Evolutionary conservation across 768 basidiomycete genomes (phyloP), one percentile per base, ranked within the genome.

Genomic region (Filobasidium wieringae): DNA sequence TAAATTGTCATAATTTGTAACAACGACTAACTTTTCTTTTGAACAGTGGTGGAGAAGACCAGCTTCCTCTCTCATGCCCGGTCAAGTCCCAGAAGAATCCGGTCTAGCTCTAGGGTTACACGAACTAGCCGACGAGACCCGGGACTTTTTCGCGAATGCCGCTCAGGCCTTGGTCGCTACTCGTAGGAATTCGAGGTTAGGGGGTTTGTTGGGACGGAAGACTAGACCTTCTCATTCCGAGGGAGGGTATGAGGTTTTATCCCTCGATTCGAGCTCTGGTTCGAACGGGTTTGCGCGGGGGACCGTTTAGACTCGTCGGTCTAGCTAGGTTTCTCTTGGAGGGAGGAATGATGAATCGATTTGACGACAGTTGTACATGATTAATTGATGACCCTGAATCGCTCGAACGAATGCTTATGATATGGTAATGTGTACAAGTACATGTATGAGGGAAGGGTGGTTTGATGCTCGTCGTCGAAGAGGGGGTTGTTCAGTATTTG

Each of bases 11-110:
- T 22, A 31, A 7, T 24, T 47, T 53, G 34, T 4, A 40, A 26
- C 22, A 9, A 51, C 29, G 17, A 37, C 55, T 63, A 43, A 61
- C 52, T 52, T 14, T 22, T 24, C 37, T 26, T 32, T 24, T 4
- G 47, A 7, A 29, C 45, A 71, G 68, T 72, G 72, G 72, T 73
- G 72, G 72, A 55, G 67, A 47, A 51, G 72, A 58, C 70, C 72
- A n/a, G 51, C 45, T 19, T 63, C 56, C n/a, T 68, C 70, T 5
- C 58, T 72, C 39, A 81, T 90, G 81, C 84, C 83, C 7, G 84
- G 77, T 7, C 81, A 80, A 61, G 63, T 45, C n/a, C 68, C 62
- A 11, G 67, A 62, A 4, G 71, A 66, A 4, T 75, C 77, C 64
- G 69, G 80, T 19, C 65, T 78, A 53, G 66, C 68, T 63, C 76